These are phyloP conservation scores for Clathrus columnatus DNA, from an alignment of 768 basidiomycete genomes.

Conservation along the genomic window DNA sequence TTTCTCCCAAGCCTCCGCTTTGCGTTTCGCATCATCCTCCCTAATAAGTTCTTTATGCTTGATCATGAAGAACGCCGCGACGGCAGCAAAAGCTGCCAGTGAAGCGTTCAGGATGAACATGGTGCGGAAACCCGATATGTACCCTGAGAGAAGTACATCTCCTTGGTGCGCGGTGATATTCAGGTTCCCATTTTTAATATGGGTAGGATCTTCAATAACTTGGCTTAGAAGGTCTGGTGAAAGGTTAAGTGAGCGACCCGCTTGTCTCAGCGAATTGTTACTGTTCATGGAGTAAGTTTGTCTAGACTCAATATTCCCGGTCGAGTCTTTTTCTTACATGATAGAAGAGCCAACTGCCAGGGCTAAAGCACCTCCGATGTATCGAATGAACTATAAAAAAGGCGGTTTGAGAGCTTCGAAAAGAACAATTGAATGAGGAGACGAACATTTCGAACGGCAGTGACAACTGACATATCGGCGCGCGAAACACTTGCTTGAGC, in stretches of 20 bases:
- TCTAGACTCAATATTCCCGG: neutral
- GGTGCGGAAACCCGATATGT: slow-evolving; percentile 46
- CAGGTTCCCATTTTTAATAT: slow-evolving; percentile 12
- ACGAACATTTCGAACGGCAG: slow-evolving; percentile 52
- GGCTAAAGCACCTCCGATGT: slow-evolving; percentile 61
- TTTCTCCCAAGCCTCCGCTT: slow-evolving; percentile 23
- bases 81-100: slow-evolving; percentile 44
- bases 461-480: slow-evolving; percentile 70
- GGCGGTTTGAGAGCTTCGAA: slow-evolving; percentile 1
- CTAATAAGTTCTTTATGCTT: slow-evolving; percentile 51
- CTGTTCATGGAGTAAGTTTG: slow-evolving; percentile 12
- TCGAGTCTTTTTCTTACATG: slow-evolving; percentile 28
- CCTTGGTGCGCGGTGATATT: slow-evolving; percentile 30
- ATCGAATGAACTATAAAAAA: slow-evolving; percentile 46
- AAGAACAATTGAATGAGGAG: neutral
- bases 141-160: slow-evolving; percentile 39
- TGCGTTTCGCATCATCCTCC: slow-evolving; percentile 43
- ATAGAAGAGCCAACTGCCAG: slow-evolving; percentile 55
- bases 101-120: slow-evolving; percentile 56
- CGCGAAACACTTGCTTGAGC: slow-evolving; percentile 65
- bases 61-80: slow-evolving; percentile 51
- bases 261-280: slow-evolving; percentile 40
- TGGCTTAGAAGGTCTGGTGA: slow-evolving; percentile 29
- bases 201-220: slow-evolving; percentile 42
- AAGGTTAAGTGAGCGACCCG: slow-evolving; percentile 32